Evolutionary conservation across 768 basidiomycete genomes (phyloP).

Genomic region (Tubosaeta sp.): DNA sequence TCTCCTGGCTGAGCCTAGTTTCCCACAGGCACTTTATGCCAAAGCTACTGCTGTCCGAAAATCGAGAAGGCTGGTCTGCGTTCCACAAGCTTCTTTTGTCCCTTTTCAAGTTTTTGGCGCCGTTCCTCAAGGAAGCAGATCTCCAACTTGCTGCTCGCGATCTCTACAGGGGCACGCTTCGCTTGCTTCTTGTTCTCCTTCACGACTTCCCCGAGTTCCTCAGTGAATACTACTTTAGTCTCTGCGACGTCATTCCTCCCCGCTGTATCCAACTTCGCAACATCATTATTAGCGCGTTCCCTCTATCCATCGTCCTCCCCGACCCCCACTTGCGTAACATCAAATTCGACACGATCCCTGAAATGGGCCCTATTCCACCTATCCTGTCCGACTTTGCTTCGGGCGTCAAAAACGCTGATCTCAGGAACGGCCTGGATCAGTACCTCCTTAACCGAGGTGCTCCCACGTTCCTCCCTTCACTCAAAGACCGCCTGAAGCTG

Average conservation of each 20-base stretch:
- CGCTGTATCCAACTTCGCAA: slow-evolving; percentile 96
- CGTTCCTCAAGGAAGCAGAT: slow-evolving; percentile 82
- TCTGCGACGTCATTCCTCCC: slow-evolving; percentile 89
- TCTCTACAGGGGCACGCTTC: slow-evolving; percentile 85
- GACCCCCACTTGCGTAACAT: slow-evolving; percentile 79
- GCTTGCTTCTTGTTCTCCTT: slow-evolving; percentile 89
- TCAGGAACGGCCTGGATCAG: slow-evolving; percentile 78
- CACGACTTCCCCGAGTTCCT: slow-evolving; percentile 99
- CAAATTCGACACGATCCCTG: slow-evolving; percentile 71
- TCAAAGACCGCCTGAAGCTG: slow-evolving; percentile 71
- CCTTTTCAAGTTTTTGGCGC: slow-evolving; percentile 90
- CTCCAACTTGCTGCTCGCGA: slow-evolving; percentile 78
- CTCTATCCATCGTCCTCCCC: slow-evolving; percentile 72
- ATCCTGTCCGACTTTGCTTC: slow-evolving; percentile 89
- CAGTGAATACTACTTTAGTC: slow-evolving; percentile 92
- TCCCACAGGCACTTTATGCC: slow-evolving; percentile 98
- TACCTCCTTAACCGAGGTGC: slow-evolving; percentile 75
- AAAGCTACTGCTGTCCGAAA: slow-evolving; percentile 80
- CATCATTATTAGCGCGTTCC: slow-evolving; percentile 95
- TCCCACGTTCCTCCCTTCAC: slow-evolving; percentile 65
- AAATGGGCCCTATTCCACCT: slow-evolving; percentile 90
- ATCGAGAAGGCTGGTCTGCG: slow-evolving; percentile 94
- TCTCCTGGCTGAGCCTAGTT: slow-evolving; percentile 96
- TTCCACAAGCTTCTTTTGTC: slow-evolving; percentile 94
- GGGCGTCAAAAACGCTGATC: slow-evolving; percentile 73